A percentile compares a stretch with the other conserved stretches of the same genome.
Evolutionary conservation across 163 green algal species (phyloP).

Genomic region (Scenedesmus sp.): DNA sequence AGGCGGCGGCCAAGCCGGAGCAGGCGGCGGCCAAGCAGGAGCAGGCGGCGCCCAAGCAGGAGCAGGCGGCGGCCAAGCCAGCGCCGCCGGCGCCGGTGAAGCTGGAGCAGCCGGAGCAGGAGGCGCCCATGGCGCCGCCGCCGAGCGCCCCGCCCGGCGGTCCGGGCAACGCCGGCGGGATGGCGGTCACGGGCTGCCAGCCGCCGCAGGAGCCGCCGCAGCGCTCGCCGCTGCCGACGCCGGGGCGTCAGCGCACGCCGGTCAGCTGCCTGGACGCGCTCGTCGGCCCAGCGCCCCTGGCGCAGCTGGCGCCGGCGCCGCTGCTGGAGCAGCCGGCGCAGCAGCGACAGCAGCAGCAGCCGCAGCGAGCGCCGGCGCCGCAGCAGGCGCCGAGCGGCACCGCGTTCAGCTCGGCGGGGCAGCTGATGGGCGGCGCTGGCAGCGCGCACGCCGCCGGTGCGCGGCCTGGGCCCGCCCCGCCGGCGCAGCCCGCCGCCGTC

Average conservation of each 20-base stretch:
- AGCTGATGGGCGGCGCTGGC: too few relatives aligned
- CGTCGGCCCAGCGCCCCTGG: conserved; percentile 2
- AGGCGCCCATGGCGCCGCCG: too few relatives aligned
- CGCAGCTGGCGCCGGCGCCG: not conserved
- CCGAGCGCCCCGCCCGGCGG: too few relatives aligned
- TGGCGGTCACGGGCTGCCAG: not conserved
- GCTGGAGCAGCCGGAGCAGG: not conserved
- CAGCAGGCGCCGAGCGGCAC: not conserved
- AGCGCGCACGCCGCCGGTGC: too few relatives aligned
- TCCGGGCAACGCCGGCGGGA: too few relatives aligned
- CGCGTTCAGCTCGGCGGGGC: too few relatives aligned
- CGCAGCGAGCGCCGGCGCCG: not conserved
- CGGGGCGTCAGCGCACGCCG: not conserved
- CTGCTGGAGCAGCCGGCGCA: not conserved
- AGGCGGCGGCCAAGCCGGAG: not conserved
- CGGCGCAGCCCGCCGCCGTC: too few relatives aligned
- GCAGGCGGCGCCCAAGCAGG: too few relatives aligned
- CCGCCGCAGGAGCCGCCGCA: conserved; percentile 13
- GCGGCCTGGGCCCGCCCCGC: too few relatives aligned
- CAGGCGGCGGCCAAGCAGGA: not conserved
- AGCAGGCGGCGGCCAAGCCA: not conserved
- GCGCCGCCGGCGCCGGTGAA: not conserved
- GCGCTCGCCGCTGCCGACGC: not conserved
- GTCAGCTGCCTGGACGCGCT: conserved; percentile 1
- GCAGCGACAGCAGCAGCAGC: conserved; percentile 15